Percentiles rank a stretch among this genome's conserved stretches.
phyloP scores from a whole-genome alignment of 2,329 filamentous ascomycete species.

The Nemania sp. region DNA sequence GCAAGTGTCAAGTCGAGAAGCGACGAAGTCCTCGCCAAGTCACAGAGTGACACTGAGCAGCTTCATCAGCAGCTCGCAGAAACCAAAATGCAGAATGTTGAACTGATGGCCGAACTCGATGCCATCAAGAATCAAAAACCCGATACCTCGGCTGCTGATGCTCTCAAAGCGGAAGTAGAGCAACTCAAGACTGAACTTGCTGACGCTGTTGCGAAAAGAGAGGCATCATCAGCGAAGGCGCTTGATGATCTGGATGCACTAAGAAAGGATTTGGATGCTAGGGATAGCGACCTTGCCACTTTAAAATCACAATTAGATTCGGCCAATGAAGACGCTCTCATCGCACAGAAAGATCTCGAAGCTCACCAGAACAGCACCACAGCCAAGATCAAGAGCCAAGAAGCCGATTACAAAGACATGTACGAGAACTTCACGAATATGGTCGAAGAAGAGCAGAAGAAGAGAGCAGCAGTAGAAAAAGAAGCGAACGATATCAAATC shows the following conservation, averaged over 20 bases:
- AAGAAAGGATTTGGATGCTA: constrained; percentile 40
- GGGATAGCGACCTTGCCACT: constrained; percentile 38
- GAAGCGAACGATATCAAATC: constrained; percentile 38
- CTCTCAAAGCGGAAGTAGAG: constrained; percentile 54
- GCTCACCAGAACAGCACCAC: constrained; percentile 55
- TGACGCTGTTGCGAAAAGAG: constrained; percentile 46
- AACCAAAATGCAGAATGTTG: constrained; percentile 63
- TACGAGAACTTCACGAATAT: constrained; percentile 64
- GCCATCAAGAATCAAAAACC: constrained; percentile 58
- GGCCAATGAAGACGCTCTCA: constrained; percentile 39
- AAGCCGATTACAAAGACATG: constrained; percentile 65
- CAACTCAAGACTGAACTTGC: constrained; percentile 52
- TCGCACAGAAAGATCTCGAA: constrained; percentile 57
- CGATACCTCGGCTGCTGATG: constrained; percentile 58
- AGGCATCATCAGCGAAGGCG: constrained; percentile 39
- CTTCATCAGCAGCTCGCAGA: constrained; percentile 58
- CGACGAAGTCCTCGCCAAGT: constrained; percentile 46
- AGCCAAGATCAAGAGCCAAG: constrained; percentile 56
- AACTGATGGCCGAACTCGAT: constrained; percentile 63
- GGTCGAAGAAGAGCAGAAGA: constrained; percentile 59
- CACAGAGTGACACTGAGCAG: constrained; percentile 52
- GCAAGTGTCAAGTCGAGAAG: constrained; percentile 39
- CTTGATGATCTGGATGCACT: constrained; percentile 34
- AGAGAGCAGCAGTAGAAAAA: constrained; percentile 37
- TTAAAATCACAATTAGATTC: constrained; percentile 50